Evolutionary conservation across 2,329 filamentous ascomycete genomes (phyloP).

Genomic region (Rosellinia necatrix): DNA sequence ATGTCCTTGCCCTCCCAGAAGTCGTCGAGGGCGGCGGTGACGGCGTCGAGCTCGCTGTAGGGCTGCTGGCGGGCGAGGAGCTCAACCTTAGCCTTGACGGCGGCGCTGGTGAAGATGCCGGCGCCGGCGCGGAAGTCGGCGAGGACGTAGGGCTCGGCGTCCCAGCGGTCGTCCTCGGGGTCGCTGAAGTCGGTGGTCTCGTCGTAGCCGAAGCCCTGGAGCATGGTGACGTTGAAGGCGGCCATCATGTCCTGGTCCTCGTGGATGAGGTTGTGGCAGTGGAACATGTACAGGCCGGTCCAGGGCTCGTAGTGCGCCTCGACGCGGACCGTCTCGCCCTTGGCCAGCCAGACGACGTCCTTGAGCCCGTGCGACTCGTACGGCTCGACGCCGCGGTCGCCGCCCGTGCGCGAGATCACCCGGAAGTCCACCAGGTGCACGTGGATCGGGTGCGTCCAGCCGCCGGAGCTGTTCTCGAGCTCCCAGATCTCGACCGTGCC

Average conservation of each 20-base stretch:
- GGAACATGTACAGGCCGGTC: conserved; percentile 58
- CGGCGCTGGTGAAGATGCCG: conserved; percentile 34
- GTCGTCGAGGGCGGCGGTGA: conserved; percentile 38
- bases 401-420: conserved; percentile 53
- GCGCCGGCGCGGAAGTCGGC: conserved; percentile 33
- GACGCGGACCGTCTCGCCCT: conserved; percentile 54
- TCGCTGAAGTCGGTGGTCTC: conserved; percentile 43
- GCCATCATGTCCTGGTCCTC: conserved; percentile 54
- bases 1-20: conserved; percentile 39
- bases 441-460: conserved; percentile 59
- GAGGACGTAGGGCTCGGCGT: conserved; percentile 38
- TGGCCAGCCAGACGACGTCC: conserved; percentile 60
- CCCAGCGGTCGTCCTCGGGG: conserved; percentile 45
- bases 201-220: conserved; percentile 46
- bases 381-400: conserved; percentile 48
- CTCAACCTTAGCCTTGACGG: conserved; percentile 40
- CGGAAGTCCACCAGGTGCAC: conserved; percentile 64
- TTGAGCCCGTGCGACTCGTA: conserved; percentile 62
- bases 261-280: conserved; percentile 53
- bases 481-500: conserved; percentile 56
- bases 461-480: conserved; percentile 54
- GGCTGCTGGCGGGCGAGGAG: conserved; percentile 41
- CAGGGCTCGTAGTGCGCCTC: conserved; percentile 57
- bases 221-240: conserved; percentile 49
- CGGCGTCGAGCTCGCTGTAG: conserved; percentile 41